A percentile compares a stretch with the other conserved stretches of the same genome.
Evolutionary conservation across 345 rosid species (phyloP).

Genomic region (Viola odorata): DNA sequence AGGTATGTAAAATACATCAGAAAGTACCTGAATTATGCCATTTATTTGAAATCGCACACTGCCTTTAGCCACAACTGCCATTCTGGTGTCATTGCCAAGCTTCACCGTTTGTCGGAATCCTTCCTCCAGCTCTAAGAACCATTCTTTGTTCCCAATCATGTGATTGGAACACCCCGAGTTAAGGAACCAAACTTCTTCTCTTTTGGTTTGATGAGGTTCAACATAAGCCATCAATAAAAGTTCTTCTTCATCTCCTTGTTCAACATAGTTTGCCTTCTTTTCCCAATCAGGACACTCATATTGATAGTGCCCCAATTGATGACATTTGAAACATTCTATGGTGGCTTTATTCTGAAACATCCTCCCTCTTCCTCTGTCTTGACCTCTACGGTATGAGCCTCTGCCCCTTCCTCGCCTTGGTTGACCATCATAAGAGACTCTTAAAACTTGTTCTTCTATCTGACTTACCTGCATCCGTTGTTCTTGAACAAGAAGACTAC

Average conservation of each 20-base stretch:
- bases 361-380: slow-evolving; percentile 7
- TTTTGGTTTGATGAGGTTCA: no score
- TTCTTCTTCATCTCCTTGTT: no score
- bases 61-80: background rate
- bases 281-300: no score
- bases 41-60: background rate
- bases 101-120: slow-evolving; percentile 1
- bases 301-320: background rate
- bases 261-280: no score
- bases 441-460: slow-evolving; percentile 8
- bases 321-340: slow-evolving; percentile 1
- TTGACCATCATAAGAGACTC: background rate
- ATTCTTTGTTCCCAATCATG: no score
- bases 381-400: slow-evolving; percentile 1
- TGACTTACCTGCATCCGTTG: slow-evolving; percentile 6
- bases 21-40: background rate
- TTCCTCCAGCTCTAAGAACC: background rate
- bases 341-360: background rate
- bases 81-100: slow-evolving; percentile 7
- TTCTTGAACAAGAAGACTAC: slow-evolving; percentile 12
- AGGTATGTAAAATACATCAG: slow-evolving; percentile 3
- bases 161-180: no score
- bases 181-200: no score
- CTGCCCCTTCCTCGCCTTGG: slow-evolving; percentile 9
- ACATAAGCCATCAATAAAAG: no score